Conservation (phyloP, 768 basidiomycete species). For the Amanita pseudoporphyria region DNA sequence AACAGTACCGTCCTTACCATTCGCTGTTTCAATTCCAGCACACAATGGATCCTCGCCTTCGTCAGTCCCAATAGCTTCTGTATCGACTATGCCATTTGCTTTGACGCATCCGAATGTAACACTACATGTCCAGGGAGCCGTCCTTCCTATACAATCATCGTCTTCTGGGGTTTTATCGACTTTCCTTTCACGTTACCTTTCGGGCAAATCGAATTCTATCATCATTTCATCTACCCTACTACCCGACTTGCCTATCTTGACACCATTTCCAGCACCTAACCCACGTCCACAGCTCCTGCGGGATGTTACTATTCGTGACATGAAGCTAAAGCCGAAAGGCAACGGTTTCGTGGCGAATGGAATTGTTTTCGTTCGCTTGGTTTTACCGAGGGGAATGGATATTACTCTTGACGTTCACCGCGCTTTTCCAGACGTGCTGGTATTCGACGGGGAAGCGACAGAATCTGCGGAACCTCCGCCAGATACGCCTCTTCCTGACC, state of each 20-base stretch:
- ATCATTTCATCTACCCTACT: constrained; percentile 47
- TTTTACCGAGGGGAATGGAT: constrained; percentile 62
- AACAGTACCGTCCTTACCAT: constrained; percentile 49
- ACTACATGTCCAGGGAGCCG: constrained; percentile 41
- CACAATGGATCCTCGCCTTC: constrained; percentile 7
- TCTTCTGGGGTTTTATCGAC: constrained; percentile 39
- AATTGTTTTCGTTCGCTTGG: constrained; percentile 51
- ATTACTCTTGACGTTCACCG: constrained; percentile 51
- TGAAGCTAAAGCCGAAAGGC: constrained; percentile 52
- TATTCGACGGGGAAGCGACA: constrained; percentile 66
- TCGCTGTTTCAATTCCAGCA: constrained; percentile 44
- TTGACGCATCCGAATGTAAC: constrained; percentile 65
- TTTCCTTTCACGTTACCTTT: constrained; percentile 59
- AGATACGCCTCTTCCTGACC: constrained; percentile 46
- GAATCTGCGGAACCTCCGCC: constrained; percentile 20
- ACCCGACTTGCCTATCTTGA: constrained; percentile 34
- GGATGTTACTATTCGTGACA: constrained; percentile 65
- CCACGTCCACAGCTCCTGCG: constrained; percentile 58
- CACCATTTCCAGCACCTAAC: constrained; percentile 56
- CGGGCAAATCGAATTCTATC: constrained; percentile 46
- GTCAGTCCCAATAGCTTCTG: constrained; percentile 41
- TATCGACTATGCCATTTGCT: constrained; percentile 43
- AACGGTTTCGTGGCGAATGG: constrained; percentile 57
- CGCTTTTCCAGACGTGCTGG: constrained; percentile 66
- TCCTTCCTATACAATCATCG: constrained; percentile 39